These are phyloP conservation scores for Populus hybrid DNA, from an alignment of 441 rosid species.

Conservation along the genomic window DNA sequence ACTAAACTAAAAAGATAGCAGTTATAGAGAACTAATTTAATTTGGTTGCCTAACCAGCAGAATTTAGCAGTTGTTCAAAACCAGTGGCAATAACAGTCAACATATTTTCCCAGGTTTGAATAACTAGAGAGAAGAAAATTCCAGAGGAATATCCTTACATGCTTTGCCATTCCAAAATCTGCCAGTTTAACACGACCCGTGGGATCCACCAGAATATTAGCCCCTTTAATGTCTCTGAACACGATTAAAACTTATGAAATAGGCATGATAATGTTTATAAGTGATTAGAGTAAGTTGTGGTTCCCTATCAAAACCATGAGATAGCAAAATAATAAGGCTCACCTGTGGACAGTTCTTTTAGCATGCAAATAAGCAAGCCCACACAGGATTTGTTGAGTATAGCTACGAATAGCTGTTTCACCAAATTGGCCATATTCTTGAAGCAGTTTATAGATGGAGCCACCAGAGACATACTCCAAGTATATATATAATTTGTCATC, in stretches of 20 bases:
- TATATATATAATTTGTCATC: slow-evolving; percentile 87
- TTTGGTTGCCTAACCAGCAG: not conserved
- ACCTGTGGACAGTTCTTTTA: slow-evolving; percentile 91
- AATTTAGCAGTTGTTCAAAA: not conserved
- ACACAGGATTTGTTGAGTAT: slow-evolving; percentile 87
- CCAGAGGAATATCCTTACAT: slow-evolving; percentile 46
- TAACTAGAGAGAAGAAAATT: not conserved
- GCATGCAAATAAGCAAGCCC: slow-evolving; percentile 90
- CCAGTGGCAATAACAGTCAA: not conserved
- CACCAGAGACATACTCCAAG: slow-evolving; percentile 97
- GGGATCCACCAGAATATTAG: slow-evolving; percentile 93
- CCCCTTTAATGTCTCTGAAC: slow-evolving; percentile 95
- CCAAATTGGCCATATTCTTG: slow-evolving; percentile 92
- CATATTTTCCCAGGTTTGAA: not conserved
- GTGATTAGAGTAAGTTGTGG: not conserved
- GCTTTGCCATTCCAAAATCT: slow-evolving; percentile 99
- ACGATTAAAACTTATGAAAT: slow-evolving; percentile 8
- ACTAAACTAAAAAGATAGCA: slow-evolving; percentile 1
- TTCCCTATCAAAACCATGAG: not conserved
- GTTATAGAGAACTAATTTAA: not conserved
- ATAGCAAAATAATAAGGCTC: slow-evolving; percentile 11
- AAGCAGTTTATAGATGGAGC: slow-evolving; percentile 94
- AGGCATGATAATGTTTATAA: slow-evolving; percentile 5
- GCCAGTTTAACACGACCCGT: slow-evolving; percentile 95
- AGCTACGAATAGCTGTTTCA: slow-evolving; percentile 84